phyloP scores from a whole-genome alignment of 768 basidiomycete species.

The Xerocomus brunneocitrinus region DNA sequence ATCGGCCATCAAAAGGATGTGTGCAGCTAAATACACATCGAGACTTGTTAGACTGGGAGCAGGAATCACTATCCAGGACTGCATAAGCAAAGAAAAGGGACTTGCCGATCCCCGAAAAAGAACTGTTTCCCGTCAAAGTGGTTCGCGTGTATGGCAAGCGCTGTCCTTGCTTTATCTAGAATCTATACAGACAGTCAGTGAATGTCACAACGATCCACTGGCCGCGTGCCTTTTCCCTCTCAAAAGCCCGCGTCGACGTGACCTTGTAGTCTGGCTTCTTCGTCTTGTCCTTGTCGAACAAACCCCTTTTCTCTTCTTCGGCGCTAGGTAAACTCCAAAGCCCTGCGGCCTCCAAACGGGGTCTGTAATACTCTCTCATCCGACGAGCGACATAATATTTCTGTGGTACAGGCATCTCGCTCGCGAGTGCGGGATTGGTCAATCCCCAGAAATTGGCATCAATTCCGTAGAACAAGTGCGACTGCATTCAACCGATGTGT shows the following conservation, averaged over 20 bases:
- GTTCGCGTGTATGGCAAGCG: conserved; percentile 54
- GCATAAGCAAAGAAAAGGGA: neutral
- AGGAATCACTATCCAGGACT: neutral
- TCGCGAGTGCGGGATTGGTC: conserved; percentile 51
- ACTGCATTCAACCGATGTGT: conserved; percentile 36
- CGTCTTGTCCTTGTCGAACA: conserved; percentile 33
- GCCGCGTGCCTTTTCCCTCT: conserved; percentile 50
- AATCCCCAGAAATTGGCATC: conserved; percentile 58
- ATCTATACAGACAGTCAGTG: conserved; percentile 39
- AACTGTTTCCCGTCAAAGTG: conserved; percentile 49
- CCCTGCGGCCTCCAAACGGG: conserved; percentile 58
- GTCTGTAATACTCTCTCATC: conserved; percentile 51
- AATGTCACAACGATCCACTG: neutral
- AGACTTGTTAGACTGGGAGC: conserved; percentile 51
- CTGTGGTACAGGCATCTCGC: conserved; percentile 61
- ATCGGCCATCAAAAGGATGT: conserved; percentile 54
- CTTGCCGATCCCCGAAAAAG: conserved; percentile 49
- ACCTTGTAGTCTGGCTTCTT: conserved; percentile 33
- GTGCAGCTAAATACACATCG: conserved; percentile 65
- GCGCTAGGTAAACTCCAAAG: conserved; percentile 49
- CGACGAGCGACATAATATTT: conserved; percentile 69
- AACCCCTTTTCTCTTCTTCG: conserved; percentile 37
- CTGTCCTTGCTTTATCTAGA: conserved; percentile 51
- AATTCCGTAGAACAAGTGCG: conserved; percentile 58
- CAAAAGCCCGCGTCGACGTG: conserved; percentile 52